Evolutionary conservation across 805 yeast genomes (phyloP).

Genomic region (Yamadazyma phyllophila): DNA sequence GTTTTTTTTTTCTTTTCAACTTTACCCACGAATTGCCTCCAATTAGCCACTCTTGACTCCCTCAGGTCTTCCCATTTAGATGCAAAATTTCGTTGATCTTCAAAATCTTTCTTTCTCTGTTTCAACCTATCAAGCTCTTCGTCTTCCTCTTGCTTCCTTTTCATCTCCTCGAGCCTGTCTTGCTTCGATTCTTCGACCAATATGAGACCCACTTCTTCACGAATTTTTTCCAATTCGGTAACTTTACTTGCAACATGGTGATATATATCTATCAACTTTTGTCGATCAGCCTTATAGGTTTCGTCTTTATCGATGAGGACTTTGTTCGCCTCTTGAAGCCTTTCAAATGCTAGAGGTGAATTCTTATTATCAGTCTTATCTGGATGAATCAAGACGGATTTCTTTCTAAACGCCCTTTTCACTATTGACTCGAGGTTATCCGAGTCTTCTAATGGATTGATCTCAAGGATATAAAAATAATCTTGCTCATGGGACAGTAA

Average conservation of each 20-base stretch:
- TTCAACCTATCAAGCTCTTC: conserved; percentile 26
- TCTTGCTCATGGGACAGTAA: conserved; percentile 47
- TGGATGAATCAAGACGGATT: conserved; percentile 66
- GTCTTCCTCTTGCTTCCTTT: conserved; percentile 22
- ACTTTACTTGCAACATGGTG: conserved; percentile 14
- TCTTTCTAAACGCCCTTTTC: conserved; percentile 50
- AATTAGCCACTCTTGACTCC: conserved; percentile 55
- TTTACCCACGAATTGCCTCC: conserved; percentile 52
- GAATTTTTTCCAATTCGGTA: conserved; percentile 15
- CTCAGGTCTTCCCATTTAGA: conserved; percentile 60
- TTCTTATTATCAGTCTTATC: conserved; percentile 54
- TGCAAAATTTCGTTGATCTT: conserved; percentile 41
- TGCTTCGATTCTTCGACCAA: conserved; percentile 38
- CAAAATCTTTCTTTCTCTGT: conserved; percentile 39
- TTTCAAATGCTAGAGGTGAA: conserved; percentile 67
- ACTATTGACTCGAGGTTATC: conserved; percentile 36
- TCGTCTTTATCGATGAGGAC: conserved; percentile 22
- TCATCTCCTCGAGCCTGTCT: conserved; percentile 23
- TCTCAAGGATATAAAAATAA: conserved; percentile 52
- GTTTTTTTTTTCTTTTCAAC: conserved; percentile 41
- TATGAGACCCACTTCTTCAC: conserved; percentile 42
- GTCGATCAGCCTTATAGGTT: conserved; percentile 14
- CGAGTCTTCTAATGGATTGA: conserved; percentile 23
- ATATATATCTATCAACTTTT: conserved; percentile 30
- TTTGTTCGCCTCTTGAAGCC: conserved; percentile 52